Percentiles rank a stretch among this genome's conserved stretches.
Conservation (phyloP, 2,329 filamentous ascomycete species). For the Emericellopsis atlantica region DNA sequence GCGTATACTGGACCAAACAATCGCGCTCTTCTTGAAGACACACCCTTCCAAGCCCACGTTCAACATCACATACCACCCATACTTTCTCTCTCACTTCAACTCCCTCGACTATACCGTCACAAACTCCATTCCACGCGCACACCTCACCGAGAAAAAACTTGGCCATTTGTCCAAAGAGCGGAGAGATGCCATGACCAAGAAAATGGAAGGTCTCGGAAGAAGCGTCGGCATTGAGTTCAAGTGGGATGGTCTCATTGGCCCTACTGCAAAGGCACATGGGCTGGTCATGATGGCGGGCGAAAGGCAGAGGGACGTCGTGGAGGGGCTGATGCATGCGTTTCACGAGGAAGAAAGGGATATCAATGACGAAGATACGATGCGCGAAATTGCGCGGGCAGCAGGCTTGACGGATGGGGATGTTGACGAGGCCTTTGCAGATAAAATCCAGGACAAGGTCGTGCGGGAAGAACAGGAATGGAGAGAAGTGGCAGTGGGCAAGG, state of each 20-base stretch:
- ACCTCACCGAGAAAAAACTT: conserved; percentile 10
- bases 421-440: conserved; percentile 4
- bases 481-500: conserved; percentile 1
- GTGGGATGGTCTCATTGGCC: conserved; percentile 17
- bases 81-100: conserved; percentile 18
- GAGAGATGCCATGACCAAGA: conserved; percentile 11
- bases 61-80: conserved; percentile 20
- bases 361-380: conserved; percentile 9
- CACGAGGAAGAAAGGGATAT: conserved; percentile 18
- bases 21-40: conserved; percentile 22
- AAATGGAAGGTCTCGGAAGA: conserved; percentile 14
- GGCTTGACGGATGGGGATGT: conserved; percentile 8
- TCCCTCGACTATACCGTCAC: background rate
- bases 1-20: conserved; percentile 20
- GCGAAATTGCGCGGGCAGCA: conserved; percentile 8
- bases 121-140: conserved; percentile 8
- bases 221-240: conserved; percentile 20
- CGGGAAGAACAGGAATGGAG: conserved; percentile 4
- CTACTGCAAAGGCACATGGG: conserved; percentile 19
- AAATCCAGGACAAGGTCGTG: conserved; percentile 4
- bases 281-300: conserved; percentile 12
- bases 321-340: conserved; percentile 13
- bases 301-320: conserved; percentile 10
- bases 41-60: conserved; percentile 21
- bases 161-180: conserved; percentile 11